These are phyloP conservation scores for Diaporthe velutina DNA, from an alignment of 2,329 filamentous ascomycete genomes.

Conservation along the genomic window DNA sequence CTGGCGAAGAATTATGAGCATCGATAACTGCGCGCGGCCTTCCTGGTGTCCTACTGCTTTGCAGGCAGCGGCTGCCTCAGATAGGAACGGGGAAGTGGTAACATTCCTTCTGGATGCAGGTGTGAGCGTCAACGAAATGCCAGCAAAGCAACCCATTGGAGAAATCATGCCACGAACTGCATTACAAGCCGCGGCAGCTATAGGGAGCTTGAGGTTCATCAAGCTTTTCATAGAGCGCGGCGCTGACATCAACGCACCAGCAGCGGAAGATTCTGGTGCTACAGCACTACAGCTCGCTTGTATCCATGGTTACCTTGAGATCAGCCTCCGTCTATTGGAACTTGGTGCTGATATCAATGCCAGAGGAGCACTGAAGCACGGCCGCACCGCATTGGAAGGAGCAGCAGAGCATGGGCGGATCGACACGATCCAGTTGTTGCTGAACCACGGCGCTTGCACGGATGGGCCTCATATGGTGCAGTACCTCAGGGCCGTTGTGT, in stretches of 20 bases:
- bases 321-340: neutral
- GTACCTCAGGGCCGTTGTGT: neutral
- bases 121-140: neutral
- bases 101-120: neutral
- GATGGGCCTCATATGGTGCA: neutral
- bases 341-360: conserved; percentile 3
- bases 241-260: neutral
- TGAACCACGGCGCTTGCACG: neutral
- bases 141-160: neutral
- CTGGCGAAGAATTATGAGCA: neutral
- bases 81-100: neutral
- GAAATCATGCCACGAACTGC: neutral
- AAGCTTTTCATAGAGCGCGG: neutral
- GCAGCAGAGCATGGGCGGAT: neutral
- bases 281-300: neutral
- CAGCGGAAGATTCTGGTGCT: neutral
- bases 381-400: neutral
- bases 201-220: rapidly evolving
- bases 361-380: neutral
- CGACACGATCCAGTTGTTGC: neutral
- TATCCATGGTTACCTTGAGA: neutral
- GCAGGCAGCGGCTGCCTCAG: neutral
- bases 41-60: neutral
- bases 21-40: neutral
- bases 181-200: neutral